Conservation (phyloP, 129 eudicot species). For the Scalesia atractyloides region DNA sequence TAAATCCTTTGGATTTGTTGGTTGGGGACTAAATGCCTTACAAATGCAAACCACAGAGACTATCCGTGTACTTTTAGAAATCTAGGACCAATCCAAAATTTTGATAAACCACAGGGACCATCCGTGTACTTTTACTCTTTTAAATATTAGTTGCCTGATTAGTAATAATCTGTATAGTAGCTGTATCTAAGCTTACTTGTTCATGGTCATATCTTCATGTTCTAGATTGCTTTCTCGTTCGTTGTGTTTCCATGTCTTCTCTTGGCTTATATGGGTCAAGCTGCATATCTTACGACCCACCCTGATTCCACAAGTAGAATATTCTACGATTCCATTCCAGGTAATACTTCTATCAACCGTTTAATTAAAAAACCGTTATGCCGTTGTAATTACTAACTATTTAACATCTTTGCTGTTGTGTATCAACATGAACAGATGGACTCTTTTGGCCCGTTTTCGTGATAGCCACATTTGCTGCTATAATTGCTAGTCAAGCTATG, state of each 20-base stretch:
- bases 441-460: conserved; percentile 94
- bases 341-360: conserved; percentile 32
- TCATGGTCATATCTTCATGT: conserved; percentile 5
- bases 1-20: too few relatives aligned
- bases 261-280: conserved; percentile 98
- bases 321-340: conserved; percentile 91
- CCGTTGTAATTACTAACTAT: not conserved
- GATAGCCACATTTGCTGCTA: conserved; percentile 85
- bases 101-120: too few relatives aligned
- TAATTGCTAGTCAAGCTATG: conserved; percentile 99
- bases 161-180: not conserved
- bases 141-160: too few relatives aligned
- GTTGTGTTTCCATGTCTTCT: conserved; percentile 99
- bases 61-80: too few relatives aligned
- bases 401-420: not conserved
- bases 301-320: conserved; percentile 61
- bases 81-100: too few relatives aligned
- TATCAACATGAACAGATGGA: conserved; percentile 46
- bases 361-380: not conserved
- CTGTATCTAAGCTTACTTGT: not conserved
- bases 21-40: too few relatives aligned
- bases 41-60: too few relatives aligned
- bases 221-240: conserved; percentile 82
- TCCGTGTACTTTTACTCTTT: too few relatives aligned
- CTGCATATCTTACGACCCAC: conserved; percentile 72